These are phyloP conservation scores for Syzygium aqueum DNA, from an alignment of 345 rosid species.

Conservation along the genomic window DNA sequence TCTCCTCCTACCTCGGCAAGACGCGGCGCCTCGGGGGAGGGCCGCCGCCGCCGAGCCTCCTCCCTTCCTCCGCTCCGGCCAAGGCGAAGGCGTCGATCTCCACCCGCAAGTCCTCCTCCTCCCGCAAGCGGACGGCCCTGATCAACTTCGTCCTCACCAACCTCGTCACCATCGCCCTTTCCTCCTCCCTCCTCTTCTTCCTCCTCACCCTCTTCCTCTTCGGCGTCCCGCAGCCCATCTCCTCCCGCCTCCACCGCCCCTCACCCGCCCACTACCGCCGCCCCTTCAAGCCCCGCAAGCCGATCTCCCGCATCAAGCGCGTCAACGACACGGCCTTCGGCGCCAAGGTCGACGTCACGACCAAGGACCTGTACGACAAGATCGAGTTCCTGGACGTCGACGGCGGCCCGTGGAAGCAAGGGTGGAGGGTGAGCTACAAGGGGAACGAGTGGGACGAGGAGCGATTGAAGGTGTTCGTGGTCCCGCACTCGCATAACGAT, in stretches of 20 bases:
- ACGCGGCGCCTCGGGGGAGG: slow-evolving; percentile 50
- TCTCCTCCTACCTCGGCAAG: slow-evolving; percentile 60
- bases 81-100: neutral
- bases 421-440: slow-evolving; percentile 70
- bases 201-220: slow-evolving; percentile 58
- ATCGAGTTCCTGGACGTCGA: slow-evolving; percentile 71
- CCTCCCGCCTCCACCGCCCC: slow-evolving; percentile 34
- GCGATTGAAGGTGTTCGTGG: slow-evolving; percentile 78
- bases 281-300: slow-evolving; percentile 7
- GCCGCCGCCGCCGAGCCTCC: slow-evolving; percentile 18
- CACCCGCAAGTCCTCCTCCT: slow-evolving; percentile 35
- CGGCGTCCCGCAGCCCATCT: slow-evolving; percentile 67
- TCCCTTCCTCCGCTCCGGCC: slow-evolving; percentile 14
- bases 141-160: slow-evolving; percentile 61
- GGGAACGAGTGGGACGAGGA: slow-evolving; percentile 87
- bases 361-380: slow-evolving; percentile 81
- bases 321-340: slow-evolving; percentile 18
- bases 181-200: slow-evolving; percentile 61
- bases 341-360: slow-evolving; percentile 66
- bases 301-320: neutral
- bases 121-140: slow-evolving; percentile 53
- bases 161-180: slow-evolving; percentile 66
- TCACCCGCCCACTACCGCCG: slow-evolving; percentile 22
- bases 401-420: slow-evolving; percentile 99
- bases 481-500: slow-evolving; percentile 98